Conservation (phyloP, 83 land plant genomes). For the Picea engelmannii region DNA sequence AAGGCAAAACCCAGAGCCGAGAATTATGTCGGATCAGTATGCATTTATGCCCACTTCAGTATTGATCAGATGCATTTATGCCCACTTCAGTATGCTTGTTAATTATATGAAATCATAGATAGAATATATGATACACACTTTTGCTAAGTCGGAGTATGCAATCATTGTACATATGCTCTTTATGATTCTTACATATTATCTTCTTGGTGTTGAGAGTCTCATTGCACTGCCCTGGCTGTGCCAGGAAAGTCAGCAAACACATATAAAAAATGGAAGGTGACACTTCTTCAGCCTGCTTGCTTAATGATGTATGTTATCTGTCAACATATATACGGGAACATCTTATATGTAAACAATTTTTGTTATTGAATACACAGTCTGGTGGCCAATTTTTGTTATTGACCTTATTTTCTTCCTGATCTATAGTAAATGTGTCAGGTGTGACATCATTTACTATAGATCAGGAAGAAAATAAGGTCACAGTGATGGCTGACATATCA, state of each 20-base stretch:
- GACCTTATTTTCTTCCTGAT: too few relatives aligned
- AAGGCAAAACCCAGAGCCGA: not conserved
- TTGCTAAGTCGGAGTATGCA: too few relatives aligned
- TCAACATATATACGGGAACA: not conserved
- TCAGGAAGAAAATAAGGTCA: conserved; percentile 64
- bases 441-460: not conserved
- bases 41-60: not conserved
- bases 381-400: not conserved
- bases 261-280: conserved; percentile 69
- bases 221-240: conserved; percentile 75
- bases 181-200: too few relatives aligned
- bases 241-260: conserved; percentile 64
- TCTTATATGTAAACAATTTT: not conserved
- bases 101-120: too few relatives aligned
- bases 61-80: too few relatives aligned
- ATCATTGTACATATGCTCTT: too few relatives aligned
- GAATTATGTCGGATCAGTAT: not conserved
- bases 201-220: conserved; percentile 58
- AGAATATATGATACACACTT: too few relatives aligned
- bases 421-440: too few relatives aligned
- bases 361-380: not conserved
- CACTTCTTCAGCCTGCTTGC: not conserved
- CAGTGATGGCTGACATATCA: conserved; percentile 52
- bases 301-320: not conserved
- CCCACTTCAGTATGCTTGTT: too few relatives aligned